Evolutionary conservation across 2,329 filamentous ascomycete species (phyloP).

Genomic region (Stenocarpella maydis): DNA sequence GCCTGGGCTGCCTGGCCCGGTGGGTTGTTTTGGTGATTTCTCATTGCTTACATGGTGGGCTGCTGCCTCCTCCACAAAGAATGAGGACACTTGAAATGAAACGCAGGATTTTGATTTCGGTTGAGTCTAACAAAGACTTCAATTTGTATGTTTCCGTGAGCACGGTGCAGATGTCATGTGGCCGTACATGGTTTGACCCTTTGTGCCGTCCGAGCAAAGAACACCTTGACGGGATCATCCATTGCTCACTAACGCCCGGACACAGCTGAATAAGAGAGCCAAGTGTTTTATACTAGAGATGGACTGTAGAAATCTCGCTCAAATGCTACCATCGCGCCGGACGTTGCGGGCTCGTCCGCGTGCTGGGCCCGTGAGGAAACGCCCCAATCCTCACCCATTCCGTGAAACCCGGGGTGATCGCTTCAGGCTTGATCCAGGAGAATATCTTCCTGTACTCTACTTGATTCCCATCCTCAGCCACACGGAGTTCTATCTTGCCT

Average conservation of each 20-base stretch:
- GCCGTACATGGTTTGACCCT: no score
- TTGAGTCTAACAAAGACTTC: no score
- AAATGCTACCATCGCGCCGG: neutral
- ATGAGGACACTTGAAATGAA: neutral
- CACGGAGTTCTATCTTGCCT: neutral
- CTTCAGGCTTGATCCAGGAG: conserved; percentile 20
- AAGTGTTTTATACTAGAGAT: neutral
- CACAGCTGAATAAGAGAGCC: neutral
- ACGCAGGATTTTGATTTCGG: neutral
- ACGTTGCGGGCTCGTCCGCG: neutral
- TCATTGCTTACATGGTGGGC: neutral
- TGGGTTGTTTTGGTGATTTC: neutral
- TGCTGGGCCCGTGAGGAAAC: neutral
- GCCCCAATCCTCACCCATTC: conserved; percentile 27
- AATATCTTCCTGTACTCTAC: conserved; percentile 21
- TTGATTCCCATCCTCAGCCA: conserved; percentile 6
- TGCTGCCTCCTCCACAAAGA: neutral
- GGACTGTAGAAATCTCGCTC: neutral
- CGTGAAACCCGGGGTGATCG: conserved; percentile 16
- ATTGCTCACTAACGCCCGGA: neutral
- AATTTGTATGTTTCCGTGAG: no score
- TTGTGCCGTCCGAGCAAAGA: neutral
- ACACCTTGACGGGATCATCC: neutral
- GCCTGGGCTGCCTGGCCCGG: neutral
- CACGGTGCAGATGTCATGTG: no score